Conservation (phyloP, 257 asterid genomes). For the Solanum pimpinellifolium region DNA sequence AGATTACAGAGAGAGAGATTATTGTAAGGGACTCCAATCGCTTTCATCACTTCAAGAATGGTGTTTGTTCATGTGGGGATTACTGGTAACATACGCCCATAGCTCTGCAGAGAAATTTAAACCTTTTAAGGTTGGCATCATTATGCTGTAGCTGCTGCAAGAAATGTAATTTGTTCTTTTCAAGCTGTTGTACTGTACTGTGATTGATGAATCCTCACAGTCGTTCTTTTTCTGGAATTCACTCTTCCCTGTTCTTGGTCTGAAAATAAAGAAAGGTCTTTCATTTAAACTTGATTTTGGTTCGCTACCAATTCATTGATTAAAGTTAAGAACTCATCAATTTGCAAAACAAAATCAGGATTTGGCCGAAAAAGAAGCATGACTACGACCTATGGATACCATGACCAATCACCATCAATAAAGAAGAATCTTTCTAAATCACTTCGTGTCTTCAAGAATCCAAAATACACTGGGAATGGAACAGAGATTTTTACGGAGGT, state of each 20-base stretch:
- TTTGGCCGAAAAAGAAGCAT: too few species aligned
- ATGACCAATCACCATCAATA: too few species aligned
- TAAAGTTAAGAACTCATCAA: neutral
- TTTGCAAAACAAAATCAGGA: too few species aligned
- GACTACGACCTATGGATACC: too few species aligned
- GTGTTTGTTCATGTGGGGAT: constrained; percentile 50
- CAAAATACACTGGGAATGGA: neutral
- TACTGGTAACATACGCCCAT: constrained; percentile 29
- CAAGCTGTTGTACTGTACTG: neutral
- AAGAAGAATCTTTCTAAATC: too few species aligned
- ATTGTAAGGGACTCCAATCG: constrained; percentile 58
- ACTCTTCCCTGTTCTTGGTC: neutral
- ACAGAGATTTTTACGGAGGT: neutral
- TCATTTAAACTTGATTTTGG: neutral
- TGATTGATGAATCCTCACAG: neutral
- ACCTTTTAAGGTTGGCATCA: neutral
- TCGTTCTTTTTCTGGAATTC: neutral
- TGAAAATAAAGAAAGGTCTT: too few species aligned
- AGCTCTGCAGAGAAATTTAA: neutral
- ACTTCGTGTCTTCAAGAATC: neutral
- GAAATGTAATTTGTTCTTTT: neutral
- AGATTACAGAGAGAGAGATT: constrained; percentile 41
- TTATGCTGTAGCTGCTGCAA: neutral
- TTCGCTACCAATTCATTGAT: neutral
- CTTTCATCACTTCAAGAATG: constrained; percentile 56